Evolutionary conservation across 345 rosid genomes (phyloP).

Genomic region (Linum tenue): DNA sequence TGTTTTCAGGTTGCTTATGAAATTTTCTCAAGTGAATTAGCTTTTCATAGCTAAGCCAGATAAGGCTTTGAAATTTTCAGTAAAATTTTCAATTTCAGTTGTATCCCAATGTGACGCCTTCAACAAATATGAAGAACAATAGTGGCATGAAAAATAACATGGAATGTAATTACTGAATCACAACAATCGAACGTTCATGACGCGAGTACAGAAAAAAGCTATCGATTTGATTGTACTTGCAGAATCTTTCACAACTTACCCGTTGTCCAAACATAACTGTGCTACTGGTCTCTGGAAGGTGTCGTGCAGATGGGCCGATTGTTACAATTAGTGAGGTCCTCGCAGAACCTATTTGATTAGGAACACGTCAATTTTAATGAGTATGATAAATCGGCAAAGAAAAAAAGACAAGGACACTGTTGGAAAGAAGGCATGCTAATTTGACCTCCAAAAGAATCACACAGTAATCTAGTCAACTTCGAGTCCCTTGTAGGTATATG

Average conservation of each 20-base stretch:
- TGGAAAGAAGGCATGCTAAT: constrained; percentile 3
- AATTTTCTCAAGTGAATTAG: no score
- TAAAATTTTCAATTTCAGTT: no score
- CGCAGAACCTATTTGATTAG: constrained; percentile 57
- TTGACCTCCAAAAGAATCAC: constrained; percentile 92
- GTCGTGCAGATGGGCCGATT: constrained; percentile 73
- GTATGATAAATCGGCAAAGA: neutral
- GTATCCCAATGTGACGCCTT: no score
- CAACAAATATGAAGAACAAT: no score
- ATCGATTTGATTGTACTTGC: neutral
- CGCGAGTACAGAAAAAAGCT: neutral
- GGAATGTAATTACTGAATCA: no score
- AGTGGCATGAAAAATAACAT: no score
- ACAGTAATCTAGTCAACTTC: constrained; percentile 84
- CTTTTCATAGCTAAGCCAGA: no score
- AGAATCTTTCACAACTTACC: constrained; percentile 37
- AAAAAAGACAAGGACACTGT: neutral
- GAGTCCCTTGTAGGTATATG: constrained; percentile 97
- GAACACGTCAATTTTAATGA: constrained; percentile 3
- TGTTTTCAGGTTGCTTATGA: neutral
- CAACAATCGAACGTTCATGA: no score
- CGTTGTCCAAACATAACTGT: constrained; percentile 92
- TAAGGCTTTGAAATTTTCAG: no score
- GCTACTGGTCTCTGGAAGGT: constrained; percentile 82
- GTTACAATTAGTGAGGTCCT: constrained; percentile 88